A percentile compares a stretch with the other conserved stretches of the same genome.
phyloP scores from a whole-genome alignment of 2,329 filamentous ascomycete genomes.

The Orbilia javanica region DNA sequence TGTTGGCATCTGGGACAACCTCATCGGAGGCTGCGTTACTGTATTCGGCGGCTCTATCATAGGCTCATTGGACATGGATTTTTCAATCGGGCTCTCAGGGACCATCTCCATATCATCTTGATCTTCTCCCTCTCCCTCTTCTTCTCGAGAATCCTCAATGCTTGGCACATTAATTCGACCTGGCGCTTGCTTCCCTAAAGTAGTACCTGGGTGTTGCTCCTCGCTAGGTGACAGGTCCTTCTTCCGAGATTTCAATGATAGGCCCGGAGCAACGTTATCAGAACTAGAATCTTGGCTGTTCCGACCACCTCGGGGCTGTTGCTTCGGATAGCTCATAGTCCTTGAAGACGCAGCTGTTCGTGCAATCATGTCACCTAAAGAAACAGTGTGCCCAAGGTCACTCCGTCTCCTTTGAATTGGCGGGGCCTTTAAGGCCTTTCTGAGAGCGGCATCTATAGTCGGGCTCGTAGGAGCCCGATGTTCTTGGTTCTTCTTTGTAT shows the following conservation, averaged over 20 bases:
- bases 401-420: constrained; percentile 10
- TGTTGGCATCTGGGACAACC: constrained; percentile 50
- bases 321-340: neutral
- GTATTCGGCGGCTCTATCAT: neutral
- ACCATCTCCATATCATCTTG: constrained; percentile 1
- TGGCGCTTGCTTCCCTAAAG: neutral
- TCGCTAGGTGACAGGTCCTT: neutral
- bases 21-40: constrained; percentile 21
- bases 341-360: constrained; percentile 14
- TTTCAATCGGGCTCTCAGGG: constrained; percentile 10
- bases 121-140: neutral
- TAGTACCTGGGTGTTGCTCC: neutral
- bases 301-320: neutral
- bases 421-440: constrained; percentile 33
- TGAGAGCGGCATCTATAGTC: constrained; percentile 39
- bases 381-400: constrained; percentile 28
- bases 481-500: neutral
- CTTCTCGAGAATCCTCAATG: neutral
- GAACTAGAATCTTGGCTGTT: neutral
- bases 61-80: neutral
- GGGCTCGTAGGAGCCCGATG: constrained; percentile 32
- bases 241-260: neutral
- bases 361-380: constrained; percentile 49
- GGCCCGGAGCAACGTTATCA: neutral
- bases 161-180: neutral